Evolutionary conservation across 108 stramenopile genomes (phyloP).

Genomic region (Mediolabrus comicus): DNA sequence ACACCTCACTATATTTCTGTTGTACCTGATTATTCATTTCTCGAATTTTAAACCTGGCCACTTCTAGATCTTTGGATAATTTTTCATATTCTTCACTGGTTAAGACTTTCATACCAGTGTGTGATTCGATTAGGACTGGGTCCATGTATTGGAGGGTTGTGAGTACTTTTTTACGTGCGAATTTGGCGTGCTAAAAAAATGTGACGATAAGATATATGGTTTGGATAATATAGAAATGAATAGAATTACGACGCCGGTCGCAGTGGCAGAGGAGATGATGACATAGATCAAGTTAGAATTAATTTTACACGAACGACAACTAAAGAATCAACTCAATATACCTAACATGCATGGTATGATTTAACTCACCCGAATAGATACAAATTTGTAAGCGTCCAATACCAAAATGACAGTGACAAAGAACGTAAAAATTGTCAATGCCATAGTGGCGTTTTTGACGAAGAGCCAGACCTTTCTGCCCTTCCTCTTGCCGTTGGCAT

Average conservation of each 20-base stretch:
- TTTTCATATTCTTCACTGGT: slow-evolving; percentile 14
- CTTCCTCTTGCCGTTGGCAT: slow-evolving; percentile 30
- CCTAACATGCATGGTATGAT: too few species aligned
- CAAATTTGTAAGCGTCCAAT: slow-evolving; percentile 41
- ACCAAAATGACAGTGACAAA: slow-evolving; percentile 15
- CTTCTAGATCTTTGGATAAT: slow-evolving; percentile 1
- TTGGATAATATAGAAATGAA: not conserved
- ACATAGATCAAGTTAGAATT: too few species aligned
- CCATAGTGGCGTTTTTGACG: slow-evolving; percentile 29
- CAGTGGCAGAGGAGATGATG: too few species aligned
- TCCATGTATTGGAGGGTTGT: slow-evolving; percentile 39
- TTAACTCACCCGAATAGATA: slow-evolving; percentile 34
- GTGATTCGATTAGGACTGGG: slow-evolving; percentile 35
- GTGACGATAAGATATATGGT: not conserved
- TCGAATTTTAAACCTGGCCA: slow-evolving; percentile 5
- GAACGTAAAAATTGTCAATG: slow-evolving; percentile 20
- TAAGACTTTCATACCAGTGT: slow-evolving; percentile 39
- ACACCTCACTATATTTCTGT: slow-evolving; percentile 10
- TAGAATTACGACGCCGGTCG: too few species aligned
- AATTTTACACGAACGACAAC: too few species aligned
- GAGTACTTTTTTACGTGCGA: slow-evolving; percentile 36
- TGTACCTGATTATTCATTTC: slow-evolving; percentile 15
- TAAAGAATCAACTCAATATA: too few species aligned
- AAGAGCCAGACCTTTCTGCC: slow-evolving; percentile 26
- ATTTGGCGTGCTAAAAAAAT: slow-evolving; percentile 32